Evolutionary conservation across 2,329 filamentous ascomycete genomes (phyloP).

Genomic region (Helotiales sp.): DNA sequence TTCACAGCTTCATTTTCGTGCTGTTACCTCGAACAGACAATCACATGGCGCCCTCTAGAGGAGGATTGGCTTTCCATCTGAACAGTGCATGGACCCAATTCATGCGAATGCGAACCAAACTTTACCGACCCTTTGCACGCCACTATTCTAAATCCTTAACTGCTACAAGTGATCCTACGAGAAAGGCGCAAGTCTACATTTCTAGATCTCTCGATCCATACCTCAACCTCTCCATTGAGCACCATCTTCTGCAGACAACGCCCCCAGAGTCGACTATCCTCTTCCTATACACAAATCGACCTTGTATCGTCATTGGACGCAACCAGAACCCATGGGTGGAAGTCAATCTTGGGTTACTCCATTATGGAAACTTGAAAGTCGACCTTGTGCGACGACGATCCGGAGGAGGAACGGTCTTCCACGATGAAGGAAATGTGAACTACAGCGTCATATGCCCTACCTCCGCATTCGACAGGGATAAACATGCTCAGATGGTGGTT

Average conservation of each 20-base stretch:
- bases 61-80: too few species aligned
- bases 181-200: constrained; percentile 65
- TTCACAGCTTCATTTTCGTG: neutral
- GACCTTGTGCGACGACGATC: constrained; percentile 78
- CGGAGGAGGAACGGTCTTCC: constrained; percentile 91
- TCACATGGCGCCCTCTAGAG: constrained; percentile 32
- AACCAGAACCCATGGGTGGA: constrained; percentile 99
- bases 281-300: constrained; percentile 84
- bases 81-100: constrained; percentile 14
- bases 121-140: constrained; percentile 2
- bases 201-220: constrained; percentile 73
- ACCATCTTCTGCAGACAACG: constrained; percentile 78
- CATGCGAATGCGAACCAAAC: constrained; percentile 8
- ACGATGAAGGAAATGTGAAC: constrained; percentile 91
- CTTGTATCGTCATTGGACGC: constrained; percentile 86
- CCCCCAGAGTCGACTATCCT: constrained; percentile 73
- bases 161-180: constrained; percentile 39
- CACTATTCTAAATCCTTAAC: constrained; percentile 20
- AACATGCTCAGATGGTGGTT: constrained; percentile 90
- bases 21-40: neutral
- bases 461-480: constrained; percentile 74
- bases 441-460: constrained; percentile 89
- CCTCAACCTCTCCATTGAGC: constrained; percentile 91
- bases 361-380: constrained; percentile 34
- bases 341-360: constrained; percentile 69